Percentiles rank a stretch among this genome's conserved stretches.
These are phyloP conservation scores for Heritiera littoralis DNA, from an alignment of 345 rosid species.

Conservation along the genomic window DNA sequence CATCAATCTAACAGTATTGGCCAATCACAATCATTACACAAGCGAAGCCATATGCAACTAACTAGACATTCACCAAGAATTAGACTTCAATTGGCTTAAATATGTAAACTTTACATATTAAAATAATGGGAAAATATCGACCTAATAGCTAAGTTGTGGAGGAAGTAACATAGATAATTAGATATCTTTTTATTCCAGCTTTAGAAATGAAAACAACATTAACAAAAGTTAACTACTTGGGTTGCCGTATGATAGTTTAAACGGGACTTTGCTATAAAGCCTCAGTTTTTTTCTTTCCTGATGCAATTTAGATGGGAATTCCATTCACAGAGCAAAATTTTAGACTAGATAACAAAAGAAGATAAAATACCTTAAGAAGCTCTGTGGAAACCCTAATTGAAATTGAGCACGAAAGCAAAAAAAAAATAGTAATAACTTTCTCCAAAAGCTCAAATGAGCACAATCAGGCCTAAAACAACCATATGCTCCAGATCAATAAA, in stretches of 20 bases:
- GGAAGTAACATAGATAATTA: not conserved
- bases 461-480: not conserved
- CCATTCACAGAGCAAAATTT: not conserved
- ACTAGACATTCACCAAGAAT: not conserved
- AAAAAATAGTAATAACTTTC: not conserved
- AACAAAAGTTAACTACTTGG: not conserved
- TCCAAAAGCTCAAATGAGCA: not conserved
- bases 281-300: not conserved
- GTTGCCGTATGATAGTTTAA: not conserved
- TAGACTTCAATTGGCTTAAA: not conserved
- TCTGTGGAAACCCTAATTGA: not conserved
- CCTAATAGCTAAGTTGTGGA: not conserved
- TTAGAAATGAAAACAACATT: not conserved
- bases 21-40: not conserved
- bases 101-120: not conserved
- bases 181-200: not conserved
- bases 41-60: not conserved
- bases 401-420: not conserved
- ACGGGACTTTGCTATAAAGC: not conserved
- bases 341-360: not conserved
- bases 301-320: not conserved
- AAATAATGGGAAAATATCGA: not conserved
- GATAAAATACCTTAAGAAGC: not conserved
- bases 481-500: not conserved
- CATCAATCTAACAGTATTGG: not conserved